A percentile compares a stretch with the other conserved stretches of the same genome.
Conservation (phyloP, 495 filamentous ascomycete species). For the Penicillium atrosanguineum region DNA sequence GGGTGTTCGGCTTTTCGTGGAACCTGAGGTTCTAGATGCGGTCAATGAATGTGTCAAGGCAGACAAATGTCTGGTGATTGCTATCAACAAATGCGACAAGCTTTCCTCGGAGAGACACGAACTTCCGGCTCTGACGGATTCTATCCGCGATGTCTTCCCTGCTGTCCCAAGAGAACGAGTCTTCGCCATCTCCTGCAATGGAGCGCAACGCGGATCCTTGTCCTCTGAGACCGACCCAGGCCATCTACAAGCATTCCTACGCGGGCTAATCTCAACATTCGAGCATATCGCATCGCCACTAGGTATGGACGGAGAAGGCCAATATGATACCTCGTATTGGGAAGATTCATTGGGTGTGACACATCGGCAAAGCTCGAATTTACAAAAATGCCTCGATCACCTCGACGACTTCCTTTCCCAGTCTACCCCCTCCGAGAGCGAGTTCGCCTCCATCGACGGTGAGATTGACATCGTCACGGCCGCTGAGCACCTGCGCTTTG, state of each 20-base stretch:
- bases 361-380: conserved; percentile 79
- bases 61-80: conserved; percentile 64
- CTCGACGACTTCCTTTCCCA: conserved; percentile 66
- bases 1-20: conserved; percentile 41
- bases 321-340: conserved; percentile 55
- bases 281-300: conserved; percentile 65
- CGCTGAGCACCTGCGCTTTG: conserved; percentile 83
- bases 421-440: conserved; percentile 12
- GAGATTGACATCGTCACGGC: conserved; percentile 83
- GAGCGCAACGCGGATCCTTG: conserved; percentile 21
- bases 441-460: conserved; percentile 25
- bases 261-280: conserved; percentile 66
- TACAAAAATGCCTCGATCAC: conserved; percentile 66
- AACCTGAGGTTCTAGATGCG: conserved; percentile 57
- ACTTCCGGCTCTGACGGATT: conserved; percentile 16
- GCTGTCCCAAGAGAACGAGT: conserved; percentile 42
- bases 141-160: conserved; percentile 32
- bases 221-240: conserved; percentile 50
- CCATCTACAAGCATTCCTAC: conserved; percentile 65
- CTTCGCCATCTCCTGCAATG: conserved; percentile 69
- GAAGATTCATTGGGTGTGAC: conserved; percentile 88
- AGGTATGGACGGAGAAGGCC: conserved; percentile 34
- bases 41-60: conserved; percentile 52
- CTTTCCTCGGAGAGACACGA: conserved; percentile 26
- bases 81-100: conserved; percentile 80